Evolutionary conservation across 1,284 basidiomycete species (phyloP), one percentile per base, ranked within the genome.

Genomic region (Coniferiporia weirii): DNA sequence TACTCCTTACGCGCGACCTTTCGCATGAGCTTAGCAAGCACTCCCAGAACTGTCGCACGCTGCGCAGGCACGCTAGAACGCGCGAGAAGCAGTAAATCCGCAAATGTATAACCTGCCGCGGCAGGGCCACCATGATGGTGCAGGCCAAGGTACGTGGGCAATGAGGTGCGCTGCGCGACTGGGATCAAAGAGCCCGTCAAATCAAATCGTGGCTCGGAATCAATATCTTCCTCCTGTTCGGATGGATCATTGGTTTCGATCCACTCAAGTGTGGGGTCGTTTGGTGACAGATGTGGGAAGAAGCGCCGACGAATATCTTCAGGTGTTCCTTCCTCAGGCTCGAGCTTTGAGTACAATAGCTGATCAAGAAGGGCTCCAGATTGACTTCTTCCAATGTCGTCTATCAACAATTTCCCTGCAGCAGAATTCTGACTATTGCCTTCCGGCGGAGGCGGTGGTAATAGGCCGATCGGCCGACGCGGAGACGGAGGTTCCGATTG

Each of bases 1-100:
- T 80, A 66, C 52, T 63, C 68, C 9, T 67, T 63, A 54, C 64
- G 68, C 27, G 69, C 74, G 19, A 84, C 67, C 58, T 75, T 76
- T 51, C 70, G 71, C 1, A 82, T 73, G 38, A 95, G 80, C 32
- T 81, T 79, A 0, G 79, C 79, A 0, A 97, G 73, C 0, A 96
- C 78, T 8, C 83, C 82, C 22, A 97, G 76, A 83, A 95, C 94
- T 0, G 85, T 83, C 8, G 89, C 84, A 32, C 94, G 79, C 69
- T 98, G 95, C 9, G 89, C 87, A 7, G 88, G 84, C 0, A 95
- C 89, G 0, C 87, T 91, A 4, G 92, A 95, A 54, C 91, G 78
- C 1, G 86, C 84, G 3, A 96, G 79, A 50, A 92, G 76, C 49
- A 95, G 83, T n/a, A 97, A 79, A 63, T 97, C 95, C 40, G 89